phyloP scores from a whole-genome alignment of 129 eudicot species.

The Cynara cardunculus region DNA sequence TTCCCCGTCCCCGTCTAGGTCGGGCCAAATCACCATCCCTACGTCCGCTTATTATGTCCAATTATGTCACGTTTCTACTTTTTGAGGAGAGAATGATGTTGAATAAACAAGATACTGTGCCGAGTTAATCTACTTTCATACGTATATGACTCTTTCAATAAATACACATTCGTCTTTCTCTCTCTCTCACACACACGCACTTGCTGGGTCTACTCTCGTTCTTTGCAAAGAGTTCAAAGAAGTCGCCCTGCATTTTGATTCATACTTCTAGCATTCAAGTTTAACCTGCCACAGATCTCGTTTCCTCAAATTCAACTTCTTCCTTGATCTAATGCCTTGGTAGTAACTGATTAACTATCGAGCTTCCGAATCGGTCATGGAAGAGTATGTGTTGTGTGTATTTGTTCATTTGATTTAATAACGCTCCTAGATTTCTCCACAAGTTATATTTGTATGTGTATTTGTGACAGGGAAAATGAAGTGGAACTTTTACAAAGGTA shows the following conservation, averaged over 20 bases:
- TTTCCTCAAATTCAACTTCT: constrained; percentile 17
- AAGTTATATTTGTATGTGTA: constrained; percentile 1
- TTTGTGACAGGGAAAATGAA: constrained; percentile 60
- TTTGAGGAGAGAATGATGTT: too few species aligned
- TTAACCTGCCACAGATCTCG: constrained; percentile 16
- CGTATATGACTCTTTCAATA: background rate
- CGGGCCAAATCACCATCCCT: too few species aligned
- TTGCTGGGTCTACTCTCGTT: constrained; percentile 14
- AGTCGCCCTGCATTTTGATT: constrained; percentile 20
- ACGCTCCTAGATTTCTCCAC: background rate
- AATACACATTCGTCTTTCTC: background rate
- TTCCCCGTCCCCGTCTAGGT: too few species aligned
- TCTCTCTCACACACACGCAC: background rate
- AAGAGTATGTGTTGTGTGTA: constrained; percentile 20
- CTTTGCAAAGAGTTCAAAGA: constrained; percentile 9
- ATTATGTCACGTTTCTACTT: too few species aligned
- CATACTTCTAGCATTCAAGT: constrained; percentile 15
- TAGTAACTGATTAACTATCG: background rate
- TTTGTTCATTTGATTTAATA: background rate
- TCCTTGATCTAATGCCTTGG: background rate
- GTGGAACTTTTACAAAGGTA: constrained; percentile 79
- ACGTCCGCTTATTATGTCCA: too few species aligned
- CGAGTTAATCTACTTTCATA: background rate
- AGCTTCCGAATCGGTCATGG: constrained; percentile 21
- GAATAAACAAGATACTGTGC: too few species aligned